Percentiles rank a stretch among this genome's conserved stretches.
Conservation (phyloP, 805 yeast species). For the Komagataella ulmi region DNA sequence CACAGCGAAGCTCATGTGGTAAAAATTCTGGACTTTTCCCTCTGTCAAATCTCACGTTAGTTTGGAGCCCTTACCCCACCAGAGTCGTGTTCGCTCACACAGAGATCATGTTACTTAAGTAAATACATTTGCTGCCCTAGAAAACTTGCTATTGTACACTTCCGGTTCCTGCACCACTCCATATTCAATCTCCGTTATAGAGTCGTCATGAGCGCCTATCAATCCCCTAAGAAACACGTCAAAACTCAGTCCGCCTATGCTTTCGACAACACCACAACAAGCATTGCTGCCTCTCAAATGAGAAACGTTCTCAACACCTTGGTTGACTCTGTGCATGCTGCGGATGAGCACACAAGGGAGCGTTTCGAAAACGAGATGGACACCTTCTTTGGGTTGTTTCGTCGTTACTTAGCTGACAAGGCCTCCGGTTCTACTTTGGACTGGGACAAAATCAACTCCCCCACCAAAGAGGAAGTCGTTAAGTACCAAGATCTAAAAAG, state of each 20-base stretch:
- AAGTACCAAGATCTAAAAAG: conserved; percentile 43
- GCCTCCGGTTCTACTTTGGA: conserved; percentile 75
- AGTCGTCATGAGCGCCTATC: background rate
- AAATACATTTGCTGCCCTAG: background rate
- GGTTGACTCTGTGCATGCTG: conserved; percentile 54
- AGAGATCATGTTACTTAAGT: background rate
- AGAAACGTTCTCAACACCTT: conserved; percentile 86
- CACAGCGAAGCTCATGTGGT: background rate
- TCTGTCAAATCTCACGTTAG: background rate
- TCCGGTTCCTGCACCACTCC: background rate
- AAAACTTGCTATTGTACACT: background rate
- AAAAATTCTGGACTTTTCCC: background rate
- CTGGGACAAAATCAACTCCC: conserved; percentile 95
- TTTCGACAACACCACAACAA: conserved; percentile 88
- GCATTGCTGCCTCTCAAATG: conserved; percentile 96
- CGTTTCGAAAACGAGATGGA: conserved; percentile 89
- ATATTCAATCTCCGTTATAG: background rate
- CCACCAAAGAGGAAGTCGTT: conserved; percentile 80
- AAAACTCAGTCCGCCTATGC: conserved; percentile 74
- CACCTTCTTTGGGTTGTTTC: conserved; percentile 81
- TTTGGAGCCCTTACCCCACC: background rate
- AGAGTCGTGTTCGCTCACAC: background rate
- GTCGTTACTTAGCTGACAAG: conserved; percentile 83
- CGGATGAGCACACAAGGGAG: conserved; percentile 29
- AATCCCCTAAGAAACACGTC: conserved; percentile 38